These are phyloP conservation scores for Trichosporon coremiiforme DNA, from an alignment of 1,284 basidiomycete genomes.

Conservation along the genomic window DNA sequence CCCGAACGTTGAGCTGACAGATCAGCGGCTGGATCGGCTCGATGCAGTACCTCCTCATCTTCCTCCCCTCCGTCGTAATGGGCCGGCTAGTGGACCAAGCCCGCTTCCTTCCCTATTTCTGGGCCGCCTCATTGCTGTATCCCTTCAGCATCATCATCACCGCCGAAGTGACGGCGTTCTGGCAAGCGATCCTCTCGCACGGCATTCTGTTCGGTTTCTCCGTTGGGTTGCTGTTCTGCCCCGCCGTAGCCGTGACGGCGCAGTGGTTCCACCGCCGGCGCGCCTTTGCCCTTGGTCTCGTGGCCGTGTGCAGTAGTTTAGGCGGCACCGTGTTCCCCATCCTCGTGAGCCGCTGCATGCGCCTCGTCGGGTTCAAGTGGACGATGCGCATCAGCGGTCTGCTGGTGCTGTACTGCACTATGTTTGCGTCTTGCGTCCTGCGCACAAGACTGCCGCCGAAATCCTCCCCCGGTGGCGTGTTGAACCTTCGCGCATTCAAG, in stretches of 20 bases:
- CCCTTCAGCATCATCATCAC: slow-evolving; percentile 61
- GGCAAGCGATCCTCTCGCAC: slow-evolving; percentile 54
- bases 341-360: slow-evolving; percentile 32
- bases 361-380: slow-evolving; percentile 33
- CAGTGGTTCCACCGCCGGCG: slow-evolving; percentile 56
- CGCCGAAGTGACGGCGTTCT: slow-evolving; percentile 62
- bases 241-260: slow-evolving; percentile 58
- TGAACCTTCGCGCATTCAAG: slow-evolving; percentile 33
- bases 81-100: slow-evolving; percentile 65
- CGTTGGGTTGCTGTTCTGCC: slow-evolving; percentile 59
- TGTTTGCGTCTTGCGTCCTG: slow-evolving; percentile 26
- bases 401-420: slow-evolving; percentile 28
- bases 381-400: slow-evolving; percentile 39
- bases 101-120: slow-evolving; percentile 59
- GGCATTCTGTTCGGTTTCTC: slow-evolving; percentile 29
- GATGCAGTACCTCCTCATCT: slow-evolving; percentile 63
- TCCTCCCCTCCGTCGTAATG: slow-evolving; percentile 54
- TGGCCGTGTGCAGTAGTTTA: slow-evolving; percentile 32
- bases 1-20: neutral
- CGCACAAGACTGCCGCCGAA: slow-evolving; percentile 35
- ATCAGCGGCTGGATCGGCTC: slow-evolving; percentile 68
- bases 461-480: slow-evolving; percentile 31
- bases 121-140: slow-evolving; percentile 58
- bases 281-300: slow-evolving; percentile 37
- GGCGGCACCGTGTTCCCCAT: slow-evolving; percentile 61